Conservation (phyloP, 495 filamentous ascomycete genomes). For the Zalerion maritima region DNA sequence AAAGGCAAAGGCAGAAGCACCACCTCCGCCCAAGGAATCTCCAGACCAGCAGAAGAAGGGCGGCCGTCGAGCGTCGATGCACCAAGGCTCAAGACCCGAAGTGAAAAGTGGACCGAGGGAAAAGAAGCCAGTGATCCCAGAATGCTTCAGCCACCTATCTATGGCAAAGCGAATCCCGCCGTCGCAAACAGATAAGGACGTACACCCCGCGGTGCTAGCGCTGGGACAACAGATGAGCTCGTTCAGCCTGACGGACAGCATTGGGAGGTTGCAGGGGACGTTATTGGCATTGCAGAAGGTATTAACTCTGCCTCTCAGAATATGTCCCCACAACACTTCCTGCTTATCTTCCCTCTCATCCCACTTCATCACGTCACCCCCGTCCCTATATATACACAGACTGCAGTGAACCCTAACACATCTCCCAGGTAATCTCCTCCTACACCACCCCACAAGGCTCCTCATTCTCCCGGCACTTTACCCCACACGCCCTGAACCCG, state of each 20-base stretch:
- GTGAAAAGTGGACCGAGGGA: conserved; percentile 44
- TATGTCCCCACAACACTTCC: conserved; percentile 4
- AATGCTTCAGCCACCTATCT: conserved; percentile 76
- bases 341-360: not conserved
- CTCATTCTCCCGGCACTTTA: conserved; percentile 78
- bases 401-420: not conserved
- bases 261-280: conserved; percentile 73
- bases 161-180: conserved; percentile 59
- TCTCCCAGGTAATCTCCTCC: conserved; percentile 71
- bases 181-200: conserved; percentile 67
- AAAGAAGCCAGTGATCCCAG: conserved; percentile 50
- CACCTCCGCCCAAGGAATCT: conserved; percentile 26
- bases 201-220: conserved; percentile 75
- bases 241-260: conserved; percentile 81
- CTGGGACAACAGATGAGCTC: conserved; percentile 82
- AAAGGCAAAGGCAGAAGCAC: conserved; percentile 43
- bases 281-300: conserved; percentile 81
- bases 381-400: conserved; percentile 1
- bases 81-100: conserved; percentile 26
- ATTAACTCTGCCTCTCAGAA: conserved; percentile 3
- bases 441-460: conserved; percentile 77
- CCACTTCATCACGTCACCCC: not conserved
- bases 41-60: conserved; percentile 16
- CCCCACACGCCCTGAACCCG: conserved; percentile 76
- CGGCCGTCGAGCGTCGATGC: conserved; percentile 7